Base-by-base conservation (phyloP, 2,329 filamentous ascomycete genomes). In the Colletotrichum tamarilloi region DNA sequence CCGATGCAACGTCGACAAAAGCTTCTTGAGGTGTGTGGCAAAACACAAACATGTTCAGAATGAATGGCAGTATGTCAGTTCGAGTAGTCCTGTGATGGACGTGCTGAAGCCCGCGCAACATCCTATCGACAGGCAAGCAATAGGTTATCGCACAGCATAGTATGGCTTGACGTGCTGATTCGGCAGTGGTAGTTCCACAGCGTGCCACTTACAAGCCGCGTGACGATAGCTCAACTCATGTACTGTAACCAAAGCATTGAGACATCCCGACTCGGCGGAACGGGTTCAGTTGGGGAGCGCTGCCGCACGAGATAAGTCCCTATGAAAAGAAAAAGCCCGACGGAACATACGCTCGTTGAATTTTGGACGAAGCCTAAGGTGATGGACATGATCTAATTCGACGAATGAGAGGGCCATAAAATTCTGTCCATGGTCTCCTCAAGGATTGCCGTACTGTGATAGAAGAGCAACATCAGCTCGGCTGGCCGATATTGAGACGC, bases 391-490 rank as follows among this genome's bases (percentile, higher is more conserved):
- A 11, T 56, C 70, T 46, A 32, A 70, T 57, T 1, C 16, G 46
- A 35, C 22, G 64, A 62, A n/a, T 26, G 19, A 38, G 59, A 62
- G 32, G 6, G 38, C 53, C 59, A n/a, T 28, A 16, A 32, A 9
- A 46, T 26, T 19, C 55, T 26, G 22, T 42, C 14, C n/a, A 60
- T 32, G 56, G 32, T 35, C 24, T 65, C 56, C 62, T 66, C 59
- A 67, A 62, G 58, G 71, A 56, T 46, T 42, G 60, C 70, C 56
- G 49, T 38, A 60, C 55, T 70, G 67, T 35, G 24, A 32, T 24
- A 46, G 24, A 42, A n/a, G 1, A 26, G 57, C 57, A 12, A n/a
- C 5, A 42, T n/a, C 22, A 60, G 57, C 49, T 62, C 53, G 35
- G 38, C 42, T 57, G 24, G 35, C 52, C 59, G 24, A 35, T 60